These are phyloP conservation scores for Gymnopilus junonius DNA, from an alignment of 768 basidiomycete species.

Conservation along the genomic window DNA sequence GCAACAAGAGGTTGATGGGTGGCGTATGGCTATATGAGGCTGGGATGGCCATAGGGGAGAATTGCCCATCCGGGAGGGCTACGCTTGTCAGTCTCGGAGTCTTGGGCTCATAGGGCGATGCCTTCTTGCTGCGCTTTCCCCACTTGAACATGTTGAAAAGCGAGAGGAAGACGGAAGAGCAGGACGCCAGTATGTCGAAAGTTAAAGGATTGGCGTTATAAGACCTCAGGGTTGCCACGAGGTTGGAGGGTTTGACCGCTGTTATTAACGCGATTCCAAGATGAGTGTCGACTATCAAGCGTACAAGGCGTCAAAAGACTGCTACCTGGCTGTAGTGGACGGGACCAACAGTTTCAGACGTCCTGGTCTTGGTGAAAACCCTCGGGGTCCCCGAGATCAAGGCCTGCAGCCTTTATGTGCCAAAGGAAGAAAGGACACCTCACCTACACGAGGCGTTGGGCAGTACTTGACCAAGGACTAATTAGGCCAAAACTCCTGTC, in stretches of 20 bases:
- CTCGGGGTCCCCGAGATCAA: constrained; percentile 30
- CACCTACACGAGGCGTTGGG: constrained; percentile 38
- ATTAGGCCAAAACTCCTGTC: constrained; percentile 3
- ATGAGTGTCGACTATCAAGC: constrained; percentile 19
- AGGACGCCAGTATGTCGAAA: constrained; percentile 23
- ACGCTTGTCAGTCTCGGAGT: constrained; percentile 36
- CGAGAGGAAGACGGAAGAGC: constrained; percentile 24
- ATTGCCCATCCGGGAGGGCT: constrained; percentile 33
- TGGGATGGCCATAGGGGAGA: constrained; percentile 22
- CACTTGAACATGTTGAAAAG: constrained; percentile 40
- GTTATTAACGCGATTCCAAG: constrained; percentile 24
- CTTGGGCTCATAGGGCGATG: constrained; percentile 30
- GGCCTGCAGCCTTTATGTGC: constrained; percentile 34
- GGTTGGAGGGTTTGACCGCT: constrained; percentile 33
- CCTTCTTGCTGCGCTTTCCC: constrained; percentile 25
- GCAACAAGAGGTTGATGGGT: constrained; percentile 21
- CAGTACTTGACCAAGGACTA: constrained; percentile 14
- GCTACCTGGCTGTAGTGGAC: constrained; percentile 26
- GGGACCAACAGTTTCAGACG: constrained; percentile 28
- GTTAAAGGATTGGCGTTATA: constrained; percentile 28
- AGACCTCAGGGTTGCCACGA: constrained; percentile 36
- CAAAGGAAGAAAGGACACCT: constrained; percentile 25
- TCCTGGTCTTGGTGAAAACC: constrained; percentile 34
- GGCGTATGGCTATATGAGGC: constrained; percentile 25
- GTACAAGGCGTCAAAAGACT: constrained; percentile 18